Conservation (phyloP, 768 basidiomycete species). For the Trametes cinnabarina region DNA sequence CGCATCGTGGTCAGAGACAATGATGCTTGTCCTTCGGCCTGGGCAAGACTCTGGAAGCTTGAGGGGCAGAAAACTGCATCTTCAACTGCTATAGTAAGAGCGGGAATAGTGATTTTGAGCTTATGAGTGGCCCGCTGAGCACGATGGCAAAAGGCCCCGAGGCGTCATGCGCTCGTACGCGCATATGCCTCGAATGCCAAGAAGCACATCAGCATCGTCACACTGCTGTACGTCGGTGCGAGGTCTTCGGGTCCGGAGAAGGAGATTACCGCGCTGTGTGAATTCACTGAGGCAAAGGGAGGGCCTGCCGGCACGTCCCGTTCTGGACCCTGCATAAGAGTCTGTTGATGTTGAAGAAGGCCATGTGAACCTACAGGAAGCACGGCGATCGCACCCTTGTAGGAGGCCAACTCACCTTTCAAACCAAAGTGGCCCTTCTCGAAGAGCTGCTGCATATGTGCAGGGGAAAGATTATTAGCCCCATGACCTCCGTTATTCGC, state of each 20-base stretch:
- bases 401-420: constrained; percentile 1
- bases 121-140: not conserved
- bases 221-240: not conserved
- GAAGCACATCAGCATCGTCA: not conserved
- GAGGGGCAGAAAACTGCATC: too few relatives aligned
- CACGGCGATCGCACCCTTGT: not conserved
- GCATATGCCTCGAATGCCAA: not conserved
- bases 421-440: not conserved
- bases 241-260: not conserved
- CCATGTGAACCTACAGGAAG: constrained; percentile 8
- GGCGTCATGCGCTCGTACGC: not conserved
- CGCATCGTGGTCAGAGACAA: not conserved
- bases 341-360: not conserved
- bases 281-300: too few relatives aligned
- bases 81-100: too few relatives aligned
- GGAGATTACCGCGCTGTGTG: not conserved
- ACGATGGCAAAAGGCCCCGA: not conserved
- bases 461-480: not conserved
- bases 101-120: too few relatives aligned
- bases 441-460: not conserved
- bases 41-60: too few relatives aligned
- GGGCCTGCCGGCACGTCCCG: too few relatives aligned
- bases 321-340: not conserved
- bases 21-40: too few relatives aligned
- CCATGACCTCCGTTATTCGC: not conserved